Base-by-base conservation (phyloP, 257 asterid species). In the Fraxinus americana region DNA sequence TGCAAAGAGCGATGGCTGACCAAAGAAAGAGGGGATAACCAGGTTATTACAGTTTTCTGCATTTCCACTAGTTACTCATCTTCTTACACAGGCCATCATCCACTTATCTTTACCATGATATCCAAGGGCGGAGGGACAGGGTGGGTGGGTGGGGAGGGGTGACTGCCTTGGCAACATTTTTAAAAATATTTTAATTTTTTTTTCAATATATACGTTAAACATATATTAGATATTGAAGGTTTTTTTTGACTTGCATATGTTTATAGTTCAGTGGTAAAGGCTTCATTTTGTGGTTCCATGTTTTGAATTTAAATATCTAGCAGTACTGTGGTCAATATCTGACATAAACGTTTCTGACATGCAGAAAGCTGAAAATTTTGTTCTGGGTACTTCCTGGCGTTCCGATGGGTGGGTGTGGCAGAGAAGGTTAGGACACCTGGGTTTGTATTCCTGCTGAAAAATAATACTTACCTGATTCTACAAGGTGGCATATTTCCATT, bases 1-100 rank as follows among this genome's bases (percentile, higher is more conserved):
- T 78, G 81, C 91, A 65, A 88, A 85, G 82, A 35, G 78, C 21
- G 85, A 84, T 57, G 89, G 81, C 74, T 86, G 85, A 86, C 70
- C 66, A 73, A 65, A 61, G 81, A 75, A 78, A 61, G 75, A 63
- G 78, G 67, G 73, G 72, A 12, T 70, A 63, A 67, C 66, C 74
- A 25, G 75, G 36, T 78, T 54, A 74, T 17, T 66, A 23, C 54
- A 65, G 76, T 66, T 73, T 65, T 50, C 80, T 59, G 69, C 79
- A 67, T 67, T 57, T 81, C 50, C 19, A 65, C 50, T 63, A 65
- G 36, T 77, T 73, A 70, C 67, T 9, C n/a, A 4, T 48, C 59
- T 34, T 32, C 19, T 11, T 63, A 63, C 34, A 23, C 34, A 8
- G 17, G 69, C 69, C 69, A 25, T 63, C 21, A 59, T 59, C 67